A percentile compares a stretch with the other conserved stretches of the same genome.
Conservation (phyloP, 2,329 filamentous ascomycete genomes). For the Diaporthe citrichinensis region DNA sequence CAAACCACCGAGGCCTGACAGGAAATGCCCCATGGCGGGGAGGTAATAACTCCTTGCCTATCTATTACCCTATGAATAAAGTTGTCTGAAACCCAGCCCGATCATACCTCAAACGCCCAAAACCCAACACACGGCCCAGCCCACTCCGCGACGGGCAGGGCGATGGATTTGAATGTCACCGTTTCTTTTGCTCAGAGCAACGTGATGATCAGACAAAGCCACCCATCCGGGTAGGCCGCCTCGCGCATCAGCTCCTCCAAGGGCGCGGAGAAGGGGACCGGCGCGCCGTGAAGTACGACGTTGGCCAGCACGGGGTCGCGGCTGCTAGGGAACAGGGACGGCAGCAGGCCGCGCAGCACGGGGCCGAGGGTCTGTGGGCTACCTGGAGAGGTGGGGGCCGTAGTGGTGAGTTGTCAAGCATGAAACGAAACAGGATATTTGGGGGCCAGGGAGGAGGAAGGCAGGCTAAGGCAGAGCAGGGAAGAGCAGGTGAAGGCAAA, state of each 20-base stretch:
- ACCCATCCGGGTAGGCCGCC: conserved; percentile 92
- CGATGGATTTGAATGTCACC: background rate
- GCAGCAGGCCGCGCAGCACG: conserved; percentile 81
- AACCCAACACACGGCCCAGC: background rate
- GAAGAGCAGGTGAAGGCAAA: background rate
- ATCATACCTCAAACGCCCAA: conserved; percentile 6
- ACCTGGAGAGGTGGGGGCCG: conserved; percentile 41
- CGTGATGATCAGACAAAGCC: conserved; percentile 85
- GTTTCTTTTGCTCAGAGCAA: conserved; percentile 66
- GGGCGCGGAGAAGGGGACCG: conserved; percentile 83
- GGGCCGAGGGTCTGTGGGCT: conserved; percentile 74
- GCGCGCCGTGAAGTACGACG: conserved; percentile 87
- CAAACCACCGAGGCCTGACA: background rate
- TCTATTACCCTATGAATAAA: conserved; percentile 6
- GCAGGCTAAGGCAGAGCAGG: no score
- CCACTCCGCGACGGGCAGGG: background rate
- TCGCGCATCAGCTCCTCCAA: conserved; percentile 87
- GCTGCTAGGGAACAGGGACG: conserved; percentile 87
- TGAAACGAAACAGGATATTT: conserved; percentile 19
- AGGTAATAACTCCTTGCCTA: background rate
- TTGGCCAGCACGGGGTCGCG: conserved; percentile 87
- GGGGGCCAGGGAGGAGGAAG: background rate
- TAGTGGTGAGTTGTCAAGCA: conserved; percentile 14
- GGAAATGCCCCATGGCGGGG: background rate
- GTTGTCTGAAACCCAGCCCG: conserved; percentile 20